Conservation (phyloP, 805 yeast genomes). For the Zygoascus ofunaensis region DNA sequence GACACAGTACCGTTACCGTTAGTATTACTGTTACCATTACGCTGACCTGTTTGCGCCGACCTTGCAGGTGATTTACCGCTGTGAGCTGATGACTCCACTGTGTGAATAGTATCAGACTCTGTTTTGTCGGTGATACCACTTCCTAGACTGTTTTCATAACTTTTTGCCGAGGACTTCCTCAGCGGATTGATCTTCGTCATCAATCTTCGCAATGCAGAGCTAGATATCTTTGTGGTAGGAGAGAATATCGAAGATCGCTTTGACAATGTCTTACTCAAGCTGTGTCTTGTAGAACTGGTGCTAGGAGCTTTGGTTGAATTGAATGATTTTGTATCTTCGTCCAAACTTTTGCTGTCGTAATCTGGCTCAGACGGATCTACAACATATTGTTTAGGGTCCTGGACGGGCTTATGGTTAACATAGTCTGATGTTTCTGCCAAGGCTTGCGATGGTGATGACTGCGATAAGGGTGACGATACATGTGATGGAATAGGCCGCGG, state of each 20-base stretch:
- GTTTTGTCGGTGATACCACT: background rate
- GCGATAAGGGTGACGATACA: background rate
- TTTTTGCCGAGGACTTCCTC: background rate
- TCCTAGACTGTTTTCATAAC: background rate
- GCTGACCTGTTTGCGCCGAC: background rate
- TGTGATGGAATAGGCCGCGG: too few relatives aligned
- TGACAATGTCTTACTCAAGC: background rate
- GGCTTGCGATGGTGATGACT: too few relatives aligned
- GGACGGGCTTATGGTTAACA: too few relatives aligned
- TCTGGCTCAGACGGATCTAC: too few relatives aligned
- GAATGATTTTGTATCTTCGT: background rate
- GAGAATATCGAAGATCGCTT: background rate
- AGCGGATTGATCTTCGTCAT: background rate
- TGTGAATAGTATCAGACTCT: background rate
- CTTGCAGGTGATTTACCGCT: background rate
- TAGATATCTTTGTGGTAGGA: background rate
- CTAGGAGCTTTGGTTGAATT: background rate
- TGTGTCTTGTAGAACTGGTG: background rate
- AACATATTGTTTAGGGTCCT: too few relatives aligned
- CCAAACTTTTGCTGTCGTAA: background rate
- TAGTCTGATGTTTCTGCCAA: too few relatives aligned
- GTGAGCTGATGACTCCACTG: background rate
- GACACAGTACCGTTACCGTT: background rate
- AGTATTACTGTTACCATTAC: background rate
- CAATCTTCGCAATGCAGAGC: background rate